Evolutionary conservation across 1,284 basidiomycete species (phyloP), one percentile per base, ranked within the genome.

Genomic region (Cutaneotrichosporon sp.): DNA sequence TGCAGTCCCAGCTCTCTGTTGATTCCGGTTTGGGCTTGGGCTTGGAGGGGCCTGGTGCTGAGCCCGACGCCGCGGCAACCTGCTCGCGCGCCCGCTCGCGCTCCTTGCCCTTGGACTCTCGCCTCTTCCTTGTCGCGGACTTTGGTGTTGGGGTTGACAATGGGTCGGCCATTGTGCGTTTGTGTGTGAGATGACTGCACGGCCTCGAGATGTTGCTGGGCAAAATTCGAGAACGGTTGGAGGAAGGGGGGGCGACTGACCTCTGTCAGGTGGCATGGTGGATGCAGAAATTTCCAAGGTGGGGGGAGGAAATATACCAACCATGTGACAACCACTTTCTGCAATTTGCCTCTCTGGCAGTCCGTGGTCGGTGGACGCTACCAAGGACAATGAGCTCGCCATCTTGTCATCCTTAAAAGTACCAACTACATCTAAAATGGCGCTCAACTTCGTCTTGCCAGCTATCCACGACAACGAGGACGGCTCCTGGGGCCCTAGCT

Each of bases 401-500:
- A 54, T n/a, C n/a, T n/a, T n/a, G n/a, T n/a, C n/a, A n/a, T n/a
- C n/a, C n/a, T n/a, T 36, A 43, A 34, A 42, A 51, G 53, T 34
- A 34, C 50, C 59, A 51, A 47, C 56, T 43, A 58, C 47, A 54
- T 31, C 31, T 65, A 74, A 66, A 54, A 76, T 76, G 73, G 57
- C 70, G 7, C 69, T 75, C 63, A 68, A 72, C 64, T 81, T 81
- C 63, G 69, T 66, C 46, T 71, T 81, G 22, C 80, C 80, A 13
- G 62, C 67, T n/a, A 77, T 81, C 63, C 70, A 75, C 68, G 80
- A 80, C 68, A 80, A 80, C 72, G 68, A 69, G 13, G 78, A 80
- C 65, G 78, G 77, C 33, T 76, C 78, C 54, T 81, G 80, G 80
- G 80, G 80, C 62, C 80, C 80, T 22, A 75, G 73, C 65, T 71